A percentile compares a stretch with the other conserved stretches of the same genome.
These are phyloP conservation scores for Pseudopyricularia javanii DNA, from an alignment of 2,329 filamentous ascomycete genomes.

Conservation along the genomic window DNA sequence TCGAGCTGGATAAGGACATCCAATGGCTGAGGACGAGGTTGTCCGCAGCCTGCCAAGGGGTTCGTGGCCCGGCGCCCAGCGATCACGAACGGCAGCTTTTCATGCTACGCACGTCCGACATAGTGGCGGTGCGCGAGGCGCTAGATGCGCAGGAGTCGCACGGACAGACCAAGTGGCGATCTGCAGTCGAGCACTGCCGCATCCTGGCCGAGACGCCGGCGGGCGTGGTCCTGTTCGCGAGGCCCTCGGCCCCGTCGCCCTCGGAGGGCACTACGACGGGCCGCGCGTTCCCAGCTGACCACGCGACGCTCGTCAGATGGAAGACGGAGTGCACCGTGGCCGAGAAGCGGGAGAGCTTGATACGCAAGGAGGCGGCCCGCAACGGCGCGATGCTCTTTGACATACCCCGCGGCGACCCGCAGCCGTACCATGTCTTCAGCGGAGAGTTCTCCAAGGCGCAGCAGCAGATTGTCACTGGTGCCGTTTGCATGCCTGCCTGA, in stretches of 20 bases:
- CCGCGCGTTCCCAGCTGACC: not conserved
- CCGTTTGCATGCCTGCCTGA: not conserved
- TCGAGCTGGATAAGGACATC: slow-evolving; percentile 1
- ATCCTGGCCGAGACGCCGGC: not conserved
- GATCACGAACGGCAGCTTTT: not conserved
- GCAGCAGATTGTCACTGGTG: not conserved
- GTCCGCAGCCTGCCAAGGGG: not conserved
- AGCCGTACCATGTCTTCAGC: not conserved
- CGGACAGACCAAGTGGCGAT: slow-evolving; percentile 2
- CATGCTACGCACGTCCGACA: not conserved
- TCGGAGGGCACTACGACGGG: not conserved
- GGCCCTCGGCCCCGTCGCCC: not conserved
- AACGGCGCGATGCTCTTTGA: slow-evolving; percentile 1
- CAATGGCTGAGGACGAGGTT: not conserved
- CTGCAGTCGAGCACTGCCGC: slow-evolving; percentile 1
- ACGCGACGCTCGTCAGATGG: not conserved
- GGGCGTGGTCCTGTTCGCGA: not conserved
- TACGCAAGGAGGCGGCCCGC: not conserved
- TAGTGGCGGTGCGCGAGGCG: not conserved
- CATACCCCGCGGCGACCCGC: not conserved
- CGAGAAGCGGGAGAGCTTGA: not conserved
- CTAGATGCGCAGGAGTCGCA: slow-evolving; percentile 1
- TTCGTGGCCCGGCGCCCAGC: not conserved
- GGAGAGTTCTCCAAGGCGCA: not conserved
- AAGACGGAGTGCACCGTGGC: slow-evolving; percentile 1